Evolutionary conservation across 2,329 filamentous ascomycete species (phyloP), one percentile per base, ranked within the genome.

Genomic region (Penicillium brevicompactum): DNA sequence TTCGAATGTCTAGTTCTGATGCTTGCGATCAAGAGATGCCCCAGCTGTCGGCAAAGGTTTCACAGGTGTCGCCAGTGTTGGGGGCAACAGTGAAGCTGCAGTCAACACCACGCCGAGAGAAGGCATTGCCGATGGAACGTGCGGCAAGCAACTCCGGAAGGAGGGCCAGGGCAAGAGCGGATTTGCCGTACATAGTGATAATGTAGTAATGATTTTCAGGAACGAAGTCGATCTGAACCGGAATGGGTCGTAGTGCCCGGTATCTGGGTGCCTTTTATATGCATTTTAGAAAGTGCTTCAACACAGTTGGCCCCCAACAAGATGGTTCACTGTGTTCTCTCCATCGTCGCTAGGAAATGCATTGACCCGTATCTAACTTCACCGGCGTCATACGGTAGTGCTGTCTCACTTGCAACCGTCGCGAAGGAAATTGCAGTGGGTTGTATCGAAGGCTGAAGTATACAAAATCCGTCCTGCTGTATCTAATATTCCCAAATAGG

Each of bases 101-200:
- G 49, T 37, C 38, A 22, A 55, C 48, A 32, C 46, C 30, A 11
- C 46, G 46, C 37, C 46, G 46, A n/a, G 46, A 37, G 10, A 48
- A 48, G 21, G 32, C 14, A 48, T 48, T 37, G 10, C 46, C 46
- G 96, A 48, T 38, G 46, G 32, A 48, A 31, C 46, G 46, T 48
- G 51, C 51, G 46, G 32, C 52, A 34, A 34, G 10, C 32, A 58
- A 44, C 47, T 56, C 46, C 5, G 51, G 44, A 7, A 58, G 30
- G 4, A 56, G 44, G 2, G 44, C 52, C 4, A 58, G 50, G 27
- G 51, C 30, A 24, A 58, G 10, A 38, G 44, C 45, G 13, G 48
- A 32, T 24, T 55, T 53, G 34, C 22, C 14, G 31, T 34, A 40
- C 13, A 49, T 21, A 13, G 31, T 38, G 13, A 48, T 18, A 4